Base-by-base conservation (phyloP, 75 land plant genomes). In the Pinus taeda region DNA sequence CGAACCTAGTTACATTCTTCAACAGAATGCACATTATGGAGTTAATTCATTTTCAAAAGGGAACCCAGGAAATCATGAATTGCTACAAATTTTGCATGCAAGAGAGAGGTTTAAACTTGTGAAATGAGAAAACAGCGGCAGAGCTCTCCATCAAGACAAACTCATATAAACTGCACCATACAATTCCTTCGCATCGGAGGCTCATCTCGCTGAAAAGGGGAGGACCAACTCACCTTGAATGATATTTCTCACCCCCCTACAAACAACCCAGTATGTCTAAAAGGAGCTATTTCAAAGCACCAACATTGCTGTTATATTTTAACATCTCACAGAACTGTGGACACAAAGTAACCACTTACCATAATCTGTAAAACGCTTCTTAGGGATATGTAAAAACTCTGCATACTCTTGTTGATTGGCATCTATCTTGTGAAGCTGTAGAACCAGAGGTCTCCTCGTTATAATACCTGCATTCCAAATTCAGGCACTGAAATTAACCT, bases 371-470 rank as follows among this genome's bases (percentile, higher is more conserved):
- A 82, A 82, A 21, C 71, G 62, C 83, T 80, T 82, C 83, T 73
- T 82, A 26, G 83, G 82, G 37, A 57, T 17, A 78, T 81, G 82
- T 30, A 81, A 81, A 66, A 81, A 81, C 81, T 81, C 82, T 15
- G 83, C 83, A 62, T 82, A 82, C 71, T 82, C 83, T 39, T n/a
- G 39, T 18, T 63, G 29, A 37, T 30, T 67, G 26, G 60, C 83
- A n/a, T 80, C 83, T 15, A 77, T 73, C 66, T 79, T 82, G 33
- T 82, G 83, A 63, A 82, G 59, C 56, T 82, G 83, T 75, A 81
- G 58, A 15, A 82, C 83, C 30, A 82, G 83, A 58, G 83, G 83
- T 22, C 83, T 81, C 76, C 83, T 82, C 18, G 83, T 82, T 58
- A 79, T 76, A 73, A 82, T 82, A 11, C 83, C 83, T 82, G 83